These are phyloP conservation scores for Hysterium pulicare DNA, from an alignment of 2,329 filamentous ascomycete species.

Conservation along the genomic window DNA sequence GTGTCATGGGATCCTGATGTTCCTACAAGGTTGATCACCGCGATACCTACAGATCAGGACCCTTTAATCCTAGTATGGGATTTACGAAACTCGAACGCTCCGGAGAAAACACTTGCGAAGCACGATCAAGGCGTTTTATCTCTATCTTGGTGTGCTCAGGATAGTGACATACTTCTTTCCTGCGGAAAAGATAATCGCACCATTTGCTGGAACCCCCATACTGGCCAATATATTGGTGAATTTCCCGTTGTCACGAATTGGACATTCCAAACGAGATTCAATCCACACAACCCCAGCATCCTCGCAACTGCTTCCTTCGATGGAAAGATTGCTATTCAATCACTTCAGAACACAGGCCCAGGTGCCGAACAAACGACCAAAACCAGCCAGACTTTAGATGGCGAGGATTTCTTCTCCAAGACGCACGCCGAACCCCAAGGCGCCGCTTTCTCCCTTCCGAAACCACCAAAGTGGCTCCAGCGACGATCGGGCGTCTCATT, in stretches of 20 bases:
- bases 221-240: slow-evolving; percentile 81
- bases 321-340: slow-evolving; percentile 91
- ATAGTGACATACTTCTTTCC: slow-evolving; percentile 83
- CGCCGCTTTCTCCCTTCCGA: slow-evolving; percentile 79
- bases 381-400: slow-evolving; percentile 66
- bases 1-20: slow-evolving; percentile 96
- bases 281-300: slow-evolving; percentile 86
- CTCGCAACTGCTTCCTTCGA: slow-evolving; percentile 96
- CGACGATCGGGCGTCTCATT: slow-evolving; percentile 83
- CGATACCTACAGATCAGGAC: slow-evolving; percentile 82
- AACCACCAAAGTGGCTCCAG: slow-evolving; percentile 88
- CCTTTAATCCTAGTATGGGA: slow-evolving; percentile 93
- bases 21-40: slow-evolving; percentile 88
- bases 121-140: slow-evolving; percentile 93
- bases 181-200: slow-evolving; percentile 96
- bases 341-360: slow-evolving; percentile 87
- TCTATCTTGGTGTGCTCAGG: slow-evolving; percentile 91
- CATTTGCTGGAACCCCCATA: slow-evolving; percentile 93
- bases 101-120: slow-evolving; percentile 82
- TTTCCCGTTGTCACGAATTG: slow-evolving; percentile 98
- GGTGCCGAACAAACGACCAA: slow-evolving; percentile 62
- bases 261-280: slow-evolving; percentile 94
- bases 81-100: slow-evolving; percentile 90
- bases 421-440: slow-evolving; percentile 89
- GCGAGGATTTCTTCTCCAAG: slow-evolving; percentile 93